These are phyloP conservation scores for Salix koriyanagi DNA, from an alignment of 345 rosid species.

Conservation along the genomic window DNA sequence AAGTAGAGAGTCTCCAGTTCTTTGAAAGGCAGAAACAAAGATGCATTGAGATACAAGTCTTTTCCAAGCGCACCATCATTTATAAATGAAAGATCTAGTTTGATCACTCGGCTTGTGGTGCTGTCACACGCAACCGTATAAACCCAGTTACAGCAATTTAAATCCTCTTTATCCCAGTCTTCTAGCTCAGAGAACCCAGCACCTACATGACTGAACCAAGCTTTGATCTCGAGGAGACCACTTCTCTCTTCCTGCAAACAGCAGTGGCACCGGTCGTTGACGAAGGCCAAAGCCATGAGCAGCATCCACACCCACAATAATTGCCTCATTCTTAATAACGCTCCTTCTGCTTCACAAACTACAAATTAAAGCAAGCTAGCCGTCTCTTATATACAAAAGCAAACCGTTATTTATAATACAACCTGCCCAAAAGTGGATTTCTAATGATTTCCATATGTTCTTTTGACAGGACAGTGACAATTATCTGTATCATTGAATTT, in stretches of 20 bases:
- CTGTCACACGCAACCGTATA: neutral
- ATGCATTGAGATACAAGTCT: neutral
- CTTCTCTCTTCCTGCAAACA: conserved; percentile 1
- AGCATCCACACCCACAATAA: neutral
- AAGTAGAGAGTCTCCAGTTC: neutral
- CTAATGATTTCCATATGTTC: too few relatives aligned
- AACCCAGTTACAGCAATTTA: neutral
- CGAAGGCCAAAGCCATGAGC: neutral
- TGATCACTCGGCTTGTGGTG: neutral
- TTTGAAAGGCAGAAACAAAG: neutral
- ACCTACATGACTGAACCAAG: neutral
- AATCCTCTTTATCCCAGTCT: neutral
- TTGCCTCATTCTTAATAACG: neutral
- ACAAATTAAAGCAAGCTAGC: too few relatives aligned
- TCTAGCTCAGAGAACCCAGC: fast-evolving
- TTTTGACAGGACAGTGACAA: too few relatives aligned
- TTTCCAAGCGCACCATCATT: too few relatives aligned
- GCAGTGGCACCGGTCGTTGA: neutral
- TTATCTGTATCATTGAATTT: too few relatives aligned
- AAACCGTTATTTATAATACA: too few relatives aligned
- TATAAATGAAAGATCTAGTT: fast-evolving
- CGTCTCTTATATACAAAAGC: too few relatives aligned
- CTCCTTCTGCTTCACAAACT: too few relatives aligned
- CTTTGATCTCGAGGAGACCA: neutral
- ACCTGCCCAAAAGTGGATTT: too few relatives aligned